Evolutionary conservation across 768 basidiomycete species (phyloP), one percentile per base, ranked within the genome.

Genomic region (Artomyces pyxidatus): DNA sequence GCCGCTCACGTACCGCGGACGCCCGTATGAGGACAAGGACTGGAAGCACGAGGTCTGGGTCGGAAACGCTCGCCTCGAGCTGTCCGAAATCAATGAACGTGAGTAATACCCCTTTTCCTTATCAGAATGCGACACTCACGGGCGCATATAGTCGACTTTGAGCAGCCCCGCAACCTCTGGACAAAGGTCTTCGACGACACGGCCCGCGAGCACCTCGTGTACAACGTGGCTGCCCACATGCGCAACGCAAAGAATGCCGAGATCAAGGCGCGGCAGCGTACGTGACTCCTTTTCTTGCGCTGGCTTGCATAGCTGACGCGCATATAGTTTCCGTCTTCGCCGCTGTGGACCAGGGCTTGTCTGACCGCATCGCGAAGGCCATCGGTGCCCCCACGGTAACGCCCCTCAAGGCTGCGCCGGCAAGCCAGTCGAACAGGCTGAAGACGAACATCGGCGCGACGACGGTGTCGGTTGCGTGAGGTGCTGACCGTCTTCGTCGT

Each of bases 11-110:
- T 91, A 85, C 73, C 64, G 68, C 50, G 68, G 60, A 26, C 67
- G 68, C 69, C 39, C 72, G 71, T 58, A 65, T 59, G 58, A 66
- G 43, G 44, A 56, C 39, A 56, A 49, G 14, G 45, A 49, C 26
- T 67, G 61, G 28, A 69, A 67, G 49, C 90, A 95, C 66, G 91
- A 92, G 71, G 70, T 71, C 54, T 95, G 85, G 70, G 56, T 86
- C 51, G 85, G 83, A 37, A 72, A 76, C 50, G 84, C 88, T 14
- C 80, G 70, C 61, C 69, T 77, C 57, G 80, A 88, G 58, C 65
- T 89, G 55, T 78, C 75, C 61, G 83, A 83, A 63, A 71, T 95
- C 61, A 85, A 80, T 23, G 86, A 94, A 67, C 78, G 88, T 91
- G 58, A 64, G 87, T 69, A 37, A 42, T 12, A 27, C 8, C 16